These are phyloP conservation scores for Eucalyptus coolabah DNA, from an alignment of 345 rosid species.

Conservation along the genomic window DNA sequence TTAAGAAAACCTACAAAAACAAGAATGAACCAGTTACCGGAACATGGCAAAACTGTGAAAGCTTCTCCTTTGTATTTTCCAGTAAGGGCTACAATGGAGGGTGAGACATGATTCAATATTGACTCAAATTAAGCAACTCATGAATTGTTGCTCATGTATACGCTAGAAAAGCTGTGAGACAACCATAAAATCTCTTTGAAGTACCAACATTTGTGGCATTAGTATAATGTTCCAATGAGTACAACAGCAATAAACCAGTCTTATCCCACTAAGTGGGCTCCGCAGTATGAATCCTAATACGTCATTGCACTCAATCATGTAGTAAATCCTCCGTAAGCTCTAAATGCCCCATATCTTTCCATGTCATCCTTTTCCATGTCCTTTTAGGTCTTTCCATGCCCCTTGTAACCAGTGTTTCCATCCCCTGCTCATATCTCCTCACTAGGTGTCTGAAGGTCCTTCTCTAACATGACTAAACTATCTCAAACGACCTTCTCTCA, in stretches of 20 bases:
- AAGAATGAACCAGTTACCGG: constrained; percentile 37
- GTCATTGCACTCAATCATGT: background rate
- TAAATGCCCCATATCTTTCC: background rate
- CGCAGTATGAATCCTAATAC: background rate
- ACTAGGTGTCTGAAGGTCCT: background rate
- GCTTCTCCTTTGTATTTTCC: constrained; percentile 71
- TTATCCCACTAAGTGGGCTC: background rate
- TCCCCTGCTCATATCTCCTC: background rate
- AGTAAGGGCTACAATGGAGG: constrained; percentile 49
- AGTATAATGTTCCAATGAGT: background rate
- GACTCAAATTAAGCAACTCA: background rate
- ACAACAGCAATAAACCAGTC: background rate
- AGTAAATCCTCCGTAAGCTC: background rate
- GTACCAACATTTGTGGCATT: background rate
- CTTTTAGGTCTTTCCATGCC: background rate
- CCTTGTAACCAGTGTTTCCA: background rate
- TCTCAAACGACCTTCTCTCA: background rate
- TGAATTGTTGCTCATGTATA: background rate
- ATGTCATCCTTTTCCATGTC: background rate
- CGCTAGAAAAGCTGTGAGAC: background rate
- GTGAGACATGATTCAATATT: background rate
- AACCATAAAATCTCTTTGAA: background rate
- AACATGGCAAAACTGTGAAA: constrained; percentile 96
- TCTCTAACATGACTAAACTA: background rate
- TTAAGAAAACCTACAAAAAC: background rate